Evolutionary conservation across 2,329 filamentous ascomycete species (phyloP).

Genomic region (Nannizziopsis arthrosporioides): DNA sequence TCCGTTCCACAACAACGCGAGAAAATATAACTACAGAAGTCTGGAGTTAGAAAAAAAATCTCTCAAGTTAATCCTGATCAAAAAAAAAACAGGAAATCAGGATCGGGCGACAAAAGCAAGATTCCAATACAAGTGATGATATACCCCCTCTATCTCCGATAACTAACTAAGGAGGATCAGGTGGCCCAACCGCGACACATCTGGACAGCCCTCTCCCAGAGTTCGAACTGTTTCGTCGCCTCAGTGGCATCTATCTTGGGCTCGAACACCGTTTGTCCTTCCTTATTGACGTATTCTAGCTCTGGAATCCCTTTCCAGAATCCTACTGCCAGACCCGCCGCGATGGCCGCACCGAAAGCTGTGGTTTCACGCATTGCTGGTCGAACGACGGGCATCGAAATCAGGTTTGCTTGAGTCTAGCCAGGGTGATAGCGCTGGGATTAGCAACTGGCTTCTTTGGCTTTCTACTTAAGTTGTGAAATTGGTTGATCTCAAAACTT

Average conservation of each 20-base stretch:
- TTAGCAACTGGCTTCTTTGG: background rate
- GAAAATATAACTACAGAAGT: no score
- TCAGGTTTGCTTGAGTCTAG: slow-evolving; percentile 73
- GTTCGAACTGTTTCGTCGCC: slow-evolving; percentile 52
- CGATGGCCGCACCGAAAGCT: slow-evolving; percentile 76
- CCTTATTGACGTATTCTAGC: slow-evolving; percentile 59
- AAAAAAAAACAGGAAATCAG: no score
- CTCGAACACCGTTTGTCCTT: slow-evolving; percentile 57
- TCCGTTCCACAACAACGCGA: no score
- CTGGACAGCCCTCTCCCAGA: slow-evolving; percentile 65
- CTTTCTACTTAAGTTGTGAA: background rate
- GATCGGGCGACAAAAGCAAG: no score
- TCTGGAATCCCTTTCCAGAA: slow-evolving; percentile 69
- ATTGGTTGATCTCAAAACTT: slow-evolving; percentile 18
- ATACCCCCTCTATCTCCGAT: no score
- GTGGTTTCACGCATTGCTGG: slow-evolving; percentile 87
- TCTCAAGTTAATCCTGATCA: no score
- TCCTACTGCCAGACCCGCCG: slow-evolving; percentile 68
- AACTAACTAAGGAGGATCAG: background rate
- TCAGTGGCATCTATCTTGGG: slow-evolving; percentile 51
- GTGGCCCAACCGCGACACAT: slow-evolving; percentile 62
- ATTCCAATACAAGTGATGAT: no score
- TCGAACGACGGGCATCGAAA: slow-evolving; percentile 69
- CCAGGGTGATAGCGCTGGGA: background rate
- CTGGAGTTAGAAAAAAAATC: no score